Percentiles rank a stretch among this genome's conserved stretches.
These are phyloP conservation scores for Babesia gibsoni DNA, from an alignment of 169 alveolate species.

Conservation along the genomic window DNA sequence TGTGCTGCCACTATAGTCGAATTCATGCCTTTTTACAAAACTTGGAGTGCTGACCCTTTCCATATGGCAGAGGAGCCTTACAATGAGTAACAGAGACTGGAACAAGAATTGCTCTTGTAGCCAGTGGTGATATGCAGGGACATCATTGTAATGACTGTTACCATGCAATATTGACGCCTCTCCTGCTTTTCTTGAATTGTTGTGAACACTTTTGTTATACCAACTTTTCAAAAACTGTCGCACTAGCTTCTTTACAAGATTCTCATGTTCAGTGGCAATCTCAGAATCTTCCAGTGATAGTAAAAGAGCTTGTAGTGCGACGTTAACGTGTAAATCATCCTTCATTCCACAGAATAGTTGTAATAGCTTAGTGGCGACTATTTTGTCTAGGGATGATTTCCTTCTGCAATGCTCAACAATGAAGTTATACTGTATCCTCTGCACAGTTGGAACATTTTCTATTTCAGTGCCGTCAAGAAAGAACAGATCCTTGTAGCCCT, in stretches of 20 bases:
- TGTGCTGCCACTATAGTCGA: background rate
- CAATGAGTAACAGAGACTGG: background rate
- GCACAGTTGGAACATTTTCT: background rate
- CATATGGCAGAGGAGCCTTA: background rate
- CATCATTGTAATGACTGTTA: background rate
- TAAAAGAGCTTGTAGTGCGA: background rate
- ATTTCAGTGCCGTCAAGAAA: conserved; percentile 9
- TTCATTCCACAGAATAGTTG: background rate
- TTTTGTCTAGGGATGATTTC: background rate
- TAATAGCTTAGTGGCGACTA: background rate
- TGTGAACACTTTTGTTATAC: background rate
- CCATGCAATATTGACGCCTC: too few species aligned
- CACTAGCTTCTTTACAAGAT: background rate
- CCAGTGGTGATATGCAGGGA: background rate
- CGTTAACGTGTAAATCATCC: background rate
- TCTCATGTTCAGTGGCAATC: background rate
- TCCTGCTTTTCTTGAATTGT: too few species aligned
- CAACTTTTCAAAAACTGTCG: background rate
- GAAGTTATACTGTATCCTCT: conserved; percentile 12
- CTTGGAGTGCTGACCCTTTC: background rate
- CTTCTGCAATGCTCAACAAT: background rate
- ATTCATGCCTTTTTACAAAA: background rate
- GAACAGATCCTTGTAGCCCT: background rate
- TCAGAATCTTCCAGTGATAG: conserved; percentile 1
- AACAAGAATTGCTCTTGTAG: conserved; percentile 19